Evolutionary conservation across 2,329 filamentous ascomycete genomes (phyloP), one percentile per base, ranked within the genome.

Genomic region (Aspergillus ibericus): DNA sequence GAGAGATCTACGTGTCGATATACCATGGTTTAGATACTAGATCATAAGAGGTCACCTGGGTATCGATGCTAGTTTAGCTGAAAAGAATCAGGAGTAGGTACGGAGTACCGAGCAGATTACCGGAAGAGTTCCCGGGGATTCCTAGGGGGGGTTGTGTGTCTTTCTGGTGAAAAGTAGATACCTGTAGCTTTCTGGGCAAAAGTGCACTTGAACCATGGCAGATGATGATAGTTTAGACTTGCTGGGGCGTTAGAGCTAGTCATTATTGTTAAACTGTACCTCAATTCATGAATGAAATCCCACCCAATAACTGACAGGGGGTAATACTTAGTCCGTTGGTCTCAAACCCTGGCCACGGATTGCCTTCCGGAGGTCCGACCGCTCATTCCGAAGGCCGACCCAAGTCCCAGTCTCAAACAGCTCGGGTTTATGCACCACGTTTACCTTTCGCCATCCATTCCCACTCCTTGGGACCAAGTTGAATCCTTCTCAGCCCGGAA

Each of bases 11-110:
- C 40, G 44, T 57, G 44, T 53, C 38, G 12, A 36, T 36, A 47
- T 53, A 53, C 51, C 48, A 57, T 49, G 42, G 29, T 32, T 53
- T 52, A 46, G 36, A 50, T 47, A 25, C 25, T 53, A 53, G 29
- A 32, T 35, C 50, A 27, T 54, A 54, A 47, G 40, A 58, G 22
- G 34, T 42, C 27, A 48, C 52, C 35, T 40, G 35, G 54, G 49
- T 9, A 46, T 57, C 50, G 58, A 46, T 51, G 47, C 46, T 42
- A 27, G 42, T 15, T 29, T 46, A 29, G 22, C 16, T 27, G 6
- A 18, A 27, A 29, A 47, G 25, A 32, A 10, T 16, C n/a, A n/a
- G n/a, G n/a, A n/a, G n/a, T n/a, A 48, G 25, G n/a, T n/a, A 32
- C 27, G 15, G 20, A 48, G 25, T 18, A 18, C n/a, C 16, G 9